Base-by-base conservation (phyloP, 352 stramenopile genomes). In the Pilasporangium apinafurcum region DNA sequence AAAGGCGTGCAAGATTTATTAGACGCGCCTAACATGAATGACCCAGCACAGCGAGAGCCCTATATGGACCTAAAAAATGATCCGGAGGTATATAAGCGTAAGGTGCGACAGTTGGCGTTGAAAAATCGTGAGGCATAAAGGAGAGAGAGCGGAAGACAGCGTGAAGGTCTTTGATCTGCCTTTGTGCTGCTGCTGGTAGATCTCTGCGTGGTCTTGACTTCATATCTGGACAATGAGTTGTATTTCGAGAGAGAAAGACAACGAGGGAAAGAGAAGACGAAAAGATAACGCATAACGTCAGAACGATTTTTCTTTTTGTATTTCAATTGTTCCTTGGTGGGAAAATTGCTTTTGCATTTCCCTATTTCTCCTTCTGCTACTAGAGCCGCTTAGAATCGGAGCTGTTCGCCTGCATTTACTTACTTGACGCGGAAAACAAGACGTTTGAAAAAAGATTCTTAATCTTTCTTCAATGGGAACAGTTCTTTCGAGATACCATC, bases 381-480 rank as follows among this genome's bases (percentile, higher is more conserved):
- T 25, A 30, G 16, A 18, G 17, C 12, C 26, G 17, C n/a, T 25
- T 8, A 18, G 14, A 30, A 6, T 33, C 20, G 20, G 10, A 29
- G 33, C n/a, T 25, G 27, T 20, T 44, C 14, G 21, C 27, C 28
- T 18, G 47, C n/a, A n/a, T n/a, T n/a, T n/a, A n/a, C n/a, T n/a
- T n/a, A n/a, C n/a, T n/a, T n/a, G n/a, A n/a, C n/a, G n/a, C n/a
- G n/a, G n/a, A n/a, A n/a, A n/a, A n/a, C n/a, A n/a, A n/a, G n/a
- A n/a, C n/a, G n/a, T n/a, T n/a, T n/a, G n/a, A n/a, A n/a, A n/a
- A n/a, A n/a, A n/a, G n/a, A n/a, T n/a, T n/a, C 56, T 63, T 90
- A 99, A 67, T 99, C 96, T 56, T 93, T 90, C 83, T 98, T 99
- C 22, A 99, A 69, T 49, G 85, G 46, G 55, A 98, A 98, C 35